Evolutionary conservation across 2,329 filamentous ascomycete species (phyloP), one percentile per base, ranked within the genome.

Genomic region (Penicillium sp.): DNA sequence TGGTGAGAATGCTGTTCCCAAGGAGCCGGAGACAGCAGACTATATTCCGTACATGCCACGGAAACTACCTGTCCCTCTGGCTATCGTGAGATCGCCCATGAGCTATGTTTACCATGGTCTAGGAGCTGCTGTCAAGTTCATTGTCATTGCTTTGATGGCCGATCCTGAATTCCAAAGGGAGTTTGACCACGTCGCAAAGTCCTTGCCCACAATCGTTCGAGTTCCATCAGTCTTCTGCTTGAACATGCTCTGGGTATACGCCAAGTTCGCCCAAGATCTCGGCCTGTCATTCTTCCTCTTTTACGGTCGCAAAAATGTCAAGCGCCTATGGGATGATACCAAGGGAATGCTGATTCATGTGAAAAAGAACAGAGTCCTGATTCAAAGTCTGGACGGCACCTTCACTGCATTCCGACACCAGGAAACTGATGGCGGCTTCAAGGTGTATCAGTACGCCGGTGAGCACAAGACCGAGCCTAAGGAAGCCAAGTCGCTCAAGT

Each of bases 91-190:
- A 43, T 59, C 67, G 8, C 71, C 74, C 0, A 55, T 76, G 23
- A 68, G 68, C 18, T 73, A 70, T 21, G 28, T 73, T 1, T 80
- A 79, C 55, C 75, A 80, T 48, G 65, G 65, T 3, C 38, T 76
- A 1, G 76, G 76, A 1, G 65, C 70, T 2, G 68, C 71, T 49
- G 65, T 77, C 54, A 81, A 81, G 48, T 80, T 81, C 58, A 66
- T 78, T 31, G 66, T 79, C 7, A 72, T 81, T 41, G 76, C 79
- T 10, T 67, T 79, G 18, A 73, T 81, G 56, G 79, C 79, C 2
- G 79, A 81, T 58, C 73, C 77, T 0, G 79, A 81, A 56, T 79
- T 77, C 53, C 75, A 81, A 56, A 68, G 78, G 54, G 79, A 81
- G 49, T 68, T 81, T 42, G 71, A 76, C 51, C 75, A 76, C 60